Evolutionary conservation across 2,329 filamentous ascomycete genomes (phyloP), one percentile per base, ranked within the genome.

Genomic region (Claviceps africana): DNA sequence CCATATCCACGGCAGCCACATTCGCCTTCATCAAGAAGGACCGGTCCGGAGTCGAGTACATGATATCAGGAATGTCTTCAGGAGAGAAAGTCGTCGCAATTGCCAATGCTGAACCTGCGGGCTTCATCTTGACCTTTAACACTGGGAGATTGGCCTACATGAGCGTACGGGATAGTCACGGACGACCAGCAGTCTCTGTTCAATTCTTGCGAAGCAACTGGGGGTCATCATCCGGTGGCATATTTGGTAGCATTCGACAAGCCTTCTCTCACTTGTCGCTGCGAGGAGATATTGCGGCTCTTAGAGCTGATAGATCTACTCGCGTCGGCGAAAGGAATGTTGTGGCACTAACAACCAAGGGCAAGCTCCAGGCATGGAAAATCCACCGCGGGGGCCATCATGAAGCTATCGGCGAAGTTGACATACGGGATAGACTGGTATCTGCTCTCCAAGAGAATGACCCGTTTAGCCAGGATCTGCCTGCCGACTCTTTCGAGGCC

Each of bases 311-410:
- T 44, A 75, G 79, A 50, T 82, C 84, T 10, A 74, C 77, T 39
- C 80, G 82, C 53, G 82, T 88, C 56, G 90, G 89, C 25, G 89
- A 96, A 67, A 83, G 90, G 63, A 88, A 90, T 59, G 76, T 95
- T 35, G 78, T 95, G 47, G 82, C 90, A 39, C 81, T 84, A 15
- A 93, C 89, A 1, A 77, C 81, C 51, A 84, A 84, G 59, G 91
- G 86, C 30, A 78, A 83, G 53, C 70, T 98, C 28, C 85, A 94
- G 60, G 77, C 84, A 8, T 98, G 93, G 93, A 86, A 85, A 62
- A 76, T 96, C 44, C 88, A 91, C 61, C 88, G 91, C 65, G 87
- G 86, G 55, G 90, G 90, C 35, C 87, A 90, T 58, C 83, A 89
- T 62, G 81, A 86, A 44, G 75, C 88, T 47, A 78, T 85, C 47